phyloP scores from a whole-genome alignment of 192 early-diverging fungal genomes.

The Backusella macrospora region DNA sequence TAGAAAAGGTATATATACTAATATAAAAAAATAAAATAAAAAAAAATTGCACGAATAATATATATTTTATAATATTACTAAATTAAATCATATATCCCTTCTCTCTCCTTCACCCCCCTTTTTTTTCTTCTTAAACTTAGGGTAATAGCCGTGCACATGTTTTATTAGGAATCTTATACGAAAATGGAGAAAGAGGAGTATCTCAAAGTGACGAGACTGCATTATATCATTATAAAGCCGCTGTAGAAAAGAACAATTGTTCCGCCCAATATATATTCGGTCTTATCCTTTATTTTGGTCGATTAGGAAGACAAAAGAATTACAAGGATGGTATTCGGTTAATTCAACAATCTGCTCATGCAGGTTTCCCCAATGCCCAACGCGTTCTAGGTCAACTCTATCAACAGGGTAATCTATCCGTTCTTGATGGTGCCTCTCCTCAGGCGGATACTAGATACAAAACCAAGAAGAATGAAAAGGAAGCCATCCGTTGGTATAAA shows the following conservation, averaged over 20 bases:
- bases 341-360: conserved; percentile 21
- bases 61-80: neutral
- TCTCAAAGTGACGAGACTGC: conserved; percentile 28
- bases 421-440: neutral
- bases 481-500: conserved; percentile 40
- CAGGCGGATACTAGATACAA: neutral
- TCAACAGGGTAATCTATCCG: conserved; percentile 15
- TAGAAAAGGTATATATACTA: conserved; percentile 24
- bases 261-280: conserved; percentile 40
- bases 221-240: conserved; percentile 33
- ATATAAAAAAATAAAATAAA: neutral
- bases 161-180: conserved; percentile 37
- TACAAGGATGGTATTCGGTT: conserved; percentile 23
- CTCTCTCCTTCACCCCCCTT: neutral
- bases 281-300: conserved; percentile 33
- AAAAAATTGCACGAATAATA: too few relatives aligned
- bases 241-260: conserved; percentile 27
- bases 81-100: neutral
- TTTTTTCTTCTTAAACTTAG: conserved; percentile 20
- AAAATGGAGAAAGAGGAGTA: conserved; percentile 35
- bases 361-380: conserved; percentile 37
- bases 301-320: conserved; percentile 28
- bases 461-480: conserved; percentile 28
- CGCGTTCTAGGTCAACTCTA: conserved; percentile 39
- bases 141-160: conserved; percentile 34